These are phyloP conservation scores for Circinella minor DNA, from an alignment of 371 early-diverging fungal genomes.

Conservation along the genomic window DNA sequence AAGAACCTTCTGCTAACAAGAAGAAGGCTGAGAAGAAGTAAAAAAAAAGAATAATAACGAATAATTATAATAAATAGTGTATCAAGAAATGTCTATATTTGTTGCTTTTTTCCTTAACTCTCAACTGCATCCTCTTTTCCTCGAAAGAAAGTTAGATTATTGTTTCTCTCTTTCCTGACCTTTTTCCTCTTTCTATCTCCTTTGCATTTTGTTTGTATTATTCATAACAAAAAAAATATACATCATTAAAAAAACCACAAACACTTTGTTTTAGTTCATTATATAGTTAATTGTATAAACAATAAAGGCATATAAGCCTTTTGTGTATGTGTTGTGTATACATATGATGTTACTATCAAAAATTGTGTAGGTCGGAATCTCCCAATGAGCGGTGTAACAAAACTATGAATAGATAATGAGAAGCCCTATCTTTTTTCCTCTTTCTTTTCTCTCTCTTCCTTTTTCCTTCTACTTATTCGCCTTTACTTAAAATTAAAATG, in stretches of 20 bases:
- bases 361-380: background rate
- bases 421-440: too few species aligned
- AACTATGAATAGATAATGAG: background rate
- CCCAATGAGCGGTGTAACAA: background rate
- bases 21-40: constrained; percentile 23
- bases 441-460: constrained; percentile 6
- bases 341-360: background rate
- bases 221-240: background rate
- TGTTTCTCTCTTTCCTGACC: background rate
- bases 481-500: constrained; percentile 18
- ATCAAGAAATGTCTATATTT: background rate
- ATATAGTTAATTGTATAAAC: background rate
- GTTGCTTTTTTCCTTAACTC: too few species aligned
- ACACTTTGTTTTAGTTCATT: background rate
- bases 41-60: background rate
- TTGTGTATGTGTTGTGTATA: too few species aligned
- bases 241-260: background rate
- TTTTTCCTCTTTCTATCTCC: background rate
- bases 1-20: constrained; percentile 33
- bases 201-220: constrained; percentile 11
- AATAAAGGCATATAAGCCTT: background rate
- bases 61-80: too few species aligned
- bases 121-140: too few species aligned
- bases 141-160: background rate
- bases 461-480: constrained; percentile 3